Evolutionary conservation across 2,329 filamentous ascomycete genomes (phyloP), one percentile per base, ranked within the genome.

Genomic region (Tolypocladium inflatum): DNA sequence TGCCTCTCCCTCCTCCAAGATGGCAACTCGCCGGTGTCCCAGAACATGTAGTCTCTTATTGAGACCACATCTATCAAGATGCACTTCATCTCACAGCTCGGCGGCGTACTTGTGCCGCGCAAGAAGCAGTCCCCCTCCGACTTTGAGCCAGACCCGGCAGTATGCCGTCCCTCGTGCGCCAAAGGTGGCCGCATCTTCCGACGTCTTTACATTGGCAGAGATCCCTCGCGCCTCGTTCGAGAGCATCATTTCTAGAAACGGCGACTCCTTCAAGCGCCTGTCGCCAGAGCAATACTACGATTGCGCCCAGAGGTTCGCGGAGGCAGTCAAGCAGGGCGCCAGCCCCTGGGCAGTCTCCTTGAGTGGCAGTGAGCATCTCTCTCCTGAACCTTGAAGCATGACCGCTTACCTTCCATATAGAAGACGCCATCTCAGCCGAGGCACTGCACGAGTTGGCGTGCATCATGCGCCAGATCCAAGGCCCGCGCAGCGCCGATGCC

Each of bases 391-490:
- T 7, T 33, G 11, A 3, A 33, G 48, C 4, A 35, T 52, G 19
- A 10, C 2, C 4, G 30, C 48, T 52, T 2, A 52, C 17, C 5
- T 30, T 19, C 11, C 19, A 21, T 45, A 7, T 23, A 70, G 65
- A 59, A n/a, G 55, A 65, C 37, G 54, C 50, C 15, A 38, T 70
- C 11, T 54, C 67, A 0, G 58, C 62, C 2, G 52, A 60, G 2
- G 55, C 59, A 1, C 42, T 71, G 10, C 68, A 73, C 35, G 63
- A 67, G 30, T 58, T 69, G 6, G 70, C 62, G 10, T 71, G 67
- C 55, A 63, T 73, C 30, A 58, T 71, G 56, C 60, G 61, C 19
- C 45, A 64, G 11, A 57, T 64, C 26, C 53, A 42, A 15, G 50
- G 39, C 3, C 55, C 63, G 17, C 15, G 42, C 4, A 54, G 53